A percentile compares a stretch with the other conserved stretches of the same genome.
Evolutionary conservation across 805 yeast species (phyloP).

Genomic region (Wickerhamiella vanderwaltii): DNA sequence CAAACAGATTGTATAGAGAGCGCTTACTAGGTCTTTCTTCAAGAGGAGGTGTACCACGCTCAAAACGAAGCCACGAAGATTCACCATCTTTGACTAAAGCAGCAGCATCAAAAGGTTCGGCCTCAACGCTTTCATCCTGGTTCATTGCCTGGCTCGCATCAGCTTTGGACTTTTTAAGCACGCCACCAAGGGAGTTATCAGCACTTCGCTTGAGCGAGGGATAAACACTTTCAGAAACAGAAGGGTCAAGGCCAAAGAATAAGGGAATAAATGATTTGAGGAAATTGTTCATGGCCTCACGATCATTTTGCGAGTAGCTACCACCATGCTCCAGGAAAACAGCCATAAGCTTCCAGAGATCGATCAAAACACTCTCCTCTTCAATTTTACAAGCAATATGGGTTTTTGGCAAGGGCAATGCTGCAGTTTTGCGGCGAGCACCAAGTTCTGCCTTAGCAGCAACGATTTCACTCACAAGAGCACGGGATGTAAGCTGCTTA

Average conservation of each 20-base stretch:
- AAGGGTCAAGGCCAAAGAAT: slow-evolving; percentile 42
- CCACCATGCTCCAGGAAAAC: slow-evolving; percentile 57
- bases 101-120: slow-evolving; percentile 10
- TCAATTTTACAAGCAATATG: slow-evolving; percentile 50
- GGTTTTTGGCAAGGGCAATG: slow-evolving; percentile 76
- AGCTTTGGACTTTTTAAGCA: slow-evolving; percentile 31
- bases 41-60: slow-evolving; percentile 19
- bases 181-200: slow-evolving; percentile 37
- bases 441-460: slow-evolving; percentile 84
- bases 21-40: slow-evolving; percentile 23
- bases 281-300: slow-evolving; percentile 62
- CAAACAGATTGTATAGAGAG: slow-evolving; percentile 63
- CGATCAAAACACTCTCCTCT: slow-evolving; percentile 60
- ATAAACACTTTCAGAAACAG: slow-evolving; percentile 17
- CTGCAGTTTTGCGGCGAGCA: slow-evolving; percentile 74
- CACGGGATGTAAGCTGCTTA: slow-evolving; percentile 79
- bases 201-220: slow-evolving; percentile 16
- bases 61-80: slow-evolving; percentile 21
- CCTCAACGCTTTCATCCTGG: slow-evolving; percentile 7
- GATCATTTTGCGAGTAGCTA: slow-evolving; percentile 66
- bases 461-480: slow-evolving; percentile 78
- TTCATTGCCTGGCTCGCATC: slow-evolving; percentile 10
- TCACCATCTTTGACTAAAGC: slow-evolving; percentile 12
- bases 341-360: slow-evolving; percentile 55
- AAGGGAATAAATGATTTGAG: slow-evolving; percentile 56